Conservation (phyloP, 768 basidiomycete species). For the Collybia sordida region DNA sequence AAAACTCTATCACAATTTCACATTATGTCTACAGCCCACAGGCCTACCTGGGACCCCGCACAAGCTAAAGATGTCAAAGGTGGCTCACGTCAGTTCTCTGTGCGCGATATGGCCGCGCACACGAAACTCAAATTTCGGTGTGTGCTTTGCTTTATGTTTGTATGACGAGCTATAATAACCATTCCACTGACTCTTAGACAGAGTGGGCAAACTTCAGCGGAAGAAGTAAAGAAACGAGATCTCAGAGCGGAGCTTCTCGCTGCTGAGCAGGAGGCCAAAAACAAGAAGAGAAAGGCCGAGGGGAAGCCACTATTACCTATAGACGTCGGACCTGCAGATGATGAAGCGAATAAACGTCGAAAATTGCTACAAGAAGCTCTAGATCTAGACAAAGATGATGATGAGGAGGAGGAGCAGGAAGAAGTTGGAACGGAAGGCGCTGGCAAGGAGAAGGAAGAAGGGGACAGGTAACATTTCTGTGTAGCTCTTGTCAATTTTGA, state of each 20-base stretch:
- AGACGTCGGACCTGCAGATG: slow-evolving; percentile 42
- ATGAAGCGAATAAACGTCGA: slow-evolving; percentile 78
- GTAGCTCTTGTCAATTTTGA: neutral
- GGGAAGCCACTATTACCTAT: slow-evolving; percentile 57
- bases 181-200: slow-evolving; percentile 47
- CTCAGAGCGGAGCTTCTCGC: slow-evolving; percentile 77
- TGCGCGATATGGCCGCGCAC: slow-evolving; percentile 91
- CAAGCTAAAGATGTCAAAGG: slow-evolving; percentile 91
- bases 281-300: slow-evolving; percentile 91
- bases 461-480: slow-evolving; percentile 44
- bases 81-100: slow-evolving; percentile 89
- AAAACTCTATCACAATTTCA: neutral
- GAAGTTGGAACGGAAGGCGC: slow-evolving; percentile 20
- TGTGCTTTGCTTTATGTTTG: slow-evolving; percentile 15
- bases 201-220: slow-evolving; percentile 82
- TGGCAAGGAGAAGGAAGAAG: slow-evolving; percentile 35
- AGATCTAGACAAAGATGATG: slow-evolving; percentile 89
- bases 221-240: slow-evolving; percentile 78
- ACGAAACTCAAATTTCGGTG: slow-evolving; percentile 98
- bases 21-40: slow-evolving; percentile 85
- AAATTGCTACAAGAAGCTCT: slow-evolving; percentile 85
- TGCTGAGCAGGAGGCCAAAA: slow-evolving; percentile 85
- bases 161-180: neutral
- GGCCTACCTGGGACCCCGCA: slow-evolving; percentile 97
- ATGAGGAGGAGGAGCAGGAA: slow-evolving; percentile 62